Evolutionary conservation across 2,329 filamentous ascomycete species (phyloP).

Genomic region (Beauveria asiatica): DNA sequence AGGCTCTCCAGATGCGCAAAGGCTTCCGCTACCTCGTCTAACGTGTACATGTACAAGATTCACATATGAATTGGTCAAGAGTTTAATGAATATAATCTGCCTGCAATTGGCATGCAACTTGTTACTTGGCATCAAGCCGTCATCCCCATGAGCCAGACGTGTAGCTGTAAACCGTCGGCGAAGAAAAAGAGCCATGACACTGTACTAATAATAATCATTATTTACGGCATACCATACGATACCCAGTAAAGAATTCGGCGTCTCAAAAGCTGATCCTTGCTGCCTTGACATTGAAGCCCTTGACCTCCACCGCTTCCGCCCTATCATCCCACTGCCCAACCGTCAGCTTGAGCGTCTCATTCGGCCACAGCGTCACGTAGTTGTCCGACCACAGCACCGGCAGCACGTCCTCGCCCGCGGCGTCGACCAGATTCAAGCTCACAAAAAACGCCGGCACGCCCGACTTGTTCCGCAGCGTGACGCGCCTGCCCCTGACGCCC

Average conservation of each 20-base stretch:
- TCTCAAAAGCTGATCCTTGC: neutral
- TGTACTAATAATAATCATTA: too few species aligned
- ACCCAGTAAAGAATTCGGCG: too few species aligned
- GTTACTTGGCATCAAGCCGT: too few species aligned
- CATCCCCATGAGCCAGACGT: too few species aligned
- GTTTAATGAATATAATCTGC: too few species aligned
- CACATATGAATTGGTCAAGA: neutral
- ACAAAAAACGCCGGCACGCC: constrained; percentile 50
- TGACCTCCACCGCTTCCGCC: constrained; percentile 10
- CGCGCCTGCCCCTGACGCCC: neutral
- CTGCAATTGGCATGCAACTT: too few species aligned
- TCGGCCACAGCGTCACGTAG: constrained; percentile 52
- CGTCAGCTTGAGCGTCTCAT: constrained; percentile 34
- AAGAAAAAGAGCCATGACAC: too few species aligned
- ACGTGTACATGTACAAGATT: neutral
- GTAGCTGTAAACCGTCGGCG: too few species aligned
- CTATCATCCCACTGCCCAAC: constrained; percentile 13
- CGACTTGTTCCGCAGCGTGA: constrained; percentile 44
- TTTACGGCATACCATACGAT: too few species aligned
- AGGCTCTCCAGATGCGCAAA: constrained; percentile 36
- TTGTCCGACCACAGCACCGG: constrained; percentile 54
- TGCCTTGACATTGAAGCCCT: constrained; percentile 13
- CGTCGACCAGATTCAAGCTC: constrained; percentile 40
- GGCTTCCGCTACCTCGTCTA: constrained; percentile 36
- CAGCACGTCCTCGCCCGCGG: constrained; percentile 33